phyloP scores from a whole-genome alignment of 2,329 filamentous ascomycete species.

The Pseudohalonectria lignicola region DNA sequence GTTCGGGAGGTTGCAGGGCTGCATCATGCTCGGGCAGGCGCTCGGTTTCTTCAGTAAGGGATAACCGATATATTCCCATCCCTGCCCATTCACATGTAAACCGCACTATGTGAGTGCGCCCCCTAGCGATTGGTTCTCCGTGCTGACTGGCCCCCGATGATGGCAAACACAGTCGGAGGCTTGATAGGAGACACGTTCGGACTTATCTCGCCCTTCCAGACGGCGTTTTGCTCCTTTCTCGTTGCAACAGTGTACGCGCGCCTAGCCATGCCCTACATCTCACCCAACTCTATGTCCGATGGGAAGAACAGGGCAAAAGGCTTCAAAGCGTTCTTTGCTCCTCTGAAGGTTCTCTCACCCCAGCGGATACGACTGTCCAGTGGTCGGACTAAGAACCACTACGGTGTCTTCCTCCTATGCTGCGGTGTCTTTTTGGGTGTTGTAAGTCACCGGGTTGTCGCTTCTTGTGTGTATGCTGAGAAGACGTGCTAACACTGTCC shows the following conservation, averaged over 20 bases:
- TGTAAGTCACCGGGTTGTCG: constrained; percentile 21
- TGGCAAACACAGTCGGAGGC: constrained; percentile 38
- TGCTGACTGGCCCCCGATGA: not conserved
- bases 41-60: constrained; percentile 47
- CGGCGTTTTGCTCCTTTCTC: constrained; percentile 47
- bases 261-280: constrained; percentile 36
- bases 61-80: too few relatives aligned
- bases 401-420: constrained; percentile 53
- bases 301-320: constrained; percentile 22
- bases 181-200: constrained; percentile 52
- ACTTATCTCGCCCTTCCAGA: constrained; percentile 53
- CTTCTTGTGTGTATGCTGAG: not conserved
- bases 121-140: too few relatives aligned
- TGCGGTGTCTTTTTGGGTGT: constrained; percentile 57
- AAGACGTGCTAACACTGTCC: not conserved
- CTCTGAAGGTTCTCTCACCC: constrained; percentile 49
- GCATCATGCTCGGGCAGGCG: constrained; percentile 55
- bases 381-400: constrained; percentile 42
- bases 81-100: too few relatives aligned
- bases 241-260: constrained; percentile 28
- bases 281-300: constrained; percentile 25
- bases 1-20: constrained; percentile 55
- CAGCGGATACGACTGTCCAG: constrained; percentile 38
- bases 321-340: constrained; percentile 47
- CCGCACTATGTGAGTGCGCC: too few relatives aligned